Conservation (phyloP, 1,139 yeast species). For the Zygoascus sp. region DNA sequence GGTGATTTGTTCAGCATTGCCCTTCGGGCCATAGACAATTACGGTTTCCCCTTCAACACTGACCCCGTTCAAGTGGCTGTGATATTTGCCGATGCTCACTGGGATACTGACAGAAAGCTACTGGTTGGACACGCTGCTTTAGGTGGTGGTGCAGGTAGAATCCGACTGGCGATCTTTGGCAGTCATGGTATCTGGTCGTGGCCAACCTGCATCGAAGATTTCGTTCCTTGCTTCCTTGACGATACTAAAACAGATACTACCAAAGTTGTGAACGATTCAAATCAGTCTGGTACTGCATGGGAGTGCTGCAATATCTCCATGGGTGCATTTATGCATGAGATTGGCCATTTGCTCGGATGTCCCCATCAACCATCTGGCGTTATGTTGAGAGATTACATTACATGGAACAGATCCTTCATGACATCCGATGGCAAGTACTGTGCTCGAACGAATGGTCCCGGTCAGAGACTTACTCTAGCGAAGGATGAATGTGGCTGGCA, state of each 20-base stretch:
- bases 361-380: constrained; percentile 90
- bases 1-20: constrained; percentile 82
- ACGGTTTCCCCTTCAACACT: constrained; percentile 49
- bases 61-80: constrained; percentile 77
- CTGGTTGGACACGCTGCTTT: constrained; percentile 89
- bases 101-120: constrained; percentile 57
- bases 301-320: constrained; percentile 80
- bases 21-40: constrained; percentile 57
- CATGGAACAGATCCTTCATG: constrained; percentile 76
- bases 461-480: constrained; percentile 45
- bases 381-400: constrained; percentile 81
- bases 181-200: constrained; percentile 88
- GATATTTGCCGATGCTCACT: constrained; percentile 76
- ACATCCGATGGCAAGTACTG: constrained; percentile 58
- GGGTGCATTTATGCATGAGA: constrained; percentile 95
- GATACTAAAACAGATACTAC: constrained; percentile 53
- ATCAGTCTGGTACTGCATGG: constrained; percentile 85
- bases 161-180: constrained; percentile 85
- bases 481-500: constrained; percentile 86
- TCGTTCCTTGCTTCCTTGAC: constrained; percentile 68
- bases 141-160: constrained; percentile 75
- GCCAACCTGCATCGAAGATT: constrained; percentile 72
- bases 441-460: constrained; percentile 47
- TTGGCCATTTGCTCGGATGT: constrained; percentile 85
- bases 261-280: constrained; percentile 85